phyloP scores from a whole-genome alignment of 2,329 filamentous ascomycete genomes.

The Penicillium decumbens region DNA sequence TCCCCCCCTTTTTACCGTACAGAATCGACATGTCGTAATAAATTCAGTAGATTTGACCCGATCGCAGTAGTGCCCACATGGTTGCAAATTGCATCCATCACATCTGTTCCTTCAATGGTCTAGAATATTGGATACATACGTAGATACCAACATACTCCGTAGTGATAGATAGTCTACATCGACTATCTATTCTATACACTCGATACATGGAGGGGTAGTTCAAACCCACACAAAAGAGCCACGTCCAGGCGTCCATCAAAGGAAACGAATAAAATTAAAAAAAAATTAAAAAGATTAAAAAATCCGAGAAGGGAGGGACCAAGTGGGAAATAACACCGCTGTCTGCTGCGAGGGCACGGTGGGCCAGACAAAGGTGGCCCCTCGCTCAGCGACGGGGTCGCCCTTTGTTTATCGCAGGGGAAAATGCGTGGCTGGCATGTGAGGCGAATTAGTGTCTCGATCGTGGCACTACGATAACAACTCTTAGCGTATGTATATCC shows the following conservation, averaged over 20 bases:
- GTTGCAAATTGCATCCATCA: constrained; percentile 6
- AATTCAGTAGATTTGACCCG: constrained; percentile 9
- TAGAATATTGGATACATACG: background rate
- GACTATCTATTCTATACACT: background rate
- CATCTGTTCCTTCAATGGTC: constrained; percentile 8
- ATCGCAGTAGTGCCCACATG: constrained; percentile 13
- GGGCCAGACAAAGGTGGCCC: constrained; percentile 11
- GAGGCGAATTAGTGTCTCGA: constrained; percentile 21
- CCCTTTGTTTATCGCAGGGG: constrained; percentile 15
- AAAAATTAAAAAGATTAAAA: background rate
- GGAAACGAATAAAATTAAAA: background rate
- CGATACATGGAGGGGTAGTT: background rate
- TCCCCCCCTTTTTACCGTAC: constrained; percentile 17
- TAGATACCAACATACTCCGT: background rate
- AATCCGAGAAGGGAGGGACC: background rate
- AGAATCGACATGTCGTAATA: constrained; percentile 24
- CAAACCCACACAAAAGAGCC: background rate
- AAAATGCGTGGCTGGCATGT: constrained; percentile 25
- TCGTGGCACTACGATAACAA: constrained; percentile 19
- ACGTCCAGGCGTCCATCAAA: background rate
- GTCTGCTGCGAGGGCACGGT: constrained; percentile 12
- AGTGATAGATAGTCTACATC: background rate
- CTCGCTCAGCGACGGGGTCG: constrained; percentile 11
- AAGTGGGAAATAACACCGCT: constrained; percentile 8
- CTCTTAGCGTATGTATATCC: background rate